Base-by-base conservation (phyloP, 352 stramenopile species). In the Phytopythium oedochilum region DNA sequence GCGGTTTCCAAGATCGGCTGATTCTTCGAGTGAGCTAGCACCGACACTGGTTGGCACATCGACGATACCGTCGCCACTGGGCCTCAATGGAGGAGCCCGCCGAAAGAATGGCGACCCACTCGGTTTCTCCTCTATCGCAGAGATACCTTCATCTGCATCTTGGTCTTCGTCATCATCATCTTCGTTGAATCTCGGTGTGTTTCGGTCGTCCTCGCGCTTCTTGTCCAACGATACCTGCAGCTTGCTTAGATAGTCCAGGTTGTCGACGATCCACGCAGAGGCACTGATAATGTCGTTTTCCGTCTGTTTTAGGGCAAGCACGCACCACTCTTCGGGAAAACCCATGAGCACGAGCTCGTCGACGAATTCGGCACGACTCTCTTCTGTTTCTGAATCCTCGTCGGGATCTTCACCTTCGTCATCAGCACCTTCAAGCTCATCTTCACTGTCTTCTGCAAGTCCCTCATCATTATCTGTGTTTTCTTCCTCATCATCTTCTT, bases 261-360 rank as follows among this genome's bases (percentile, higher is more conserved):
- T 96, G 50, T 97, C 91, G 1, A 97, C 90, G 48, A 97, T 97
- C 91, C 91, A 97, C 3, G 89, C 86, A 0, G 86, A 97, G 0
- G 91, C 91, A 42, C 71, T 71, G 2, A 97, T 79, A 36, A 97
- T 93, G 46, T 97, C 87, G 52, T 96, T 96, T 46, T 89, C 79
- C 0, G 89, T 97, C 45, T 97, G 85, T 23, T 96, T 94, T 28
- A 97, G 58, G 1, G 90, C 91, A 39, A 97, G 50, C 0, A 94
- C 63, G 31, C 91, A 97, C 91, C 91, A 97, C 54, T 97, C 88
- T 56, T 97, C 81, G 0, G 90, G 89, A 42, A 97, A 97, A 0
- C 91, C 91, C 83, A 97, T 97, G 9, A 96, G 70, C 77, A 94
- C 94, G 5, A 97, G 70, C 63, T 97, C 89, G 38, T 96, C 83